These are phyloP conservation scores for Fusarium sambucinum DNA, from an alignment of 2,329 filamentous ascomycete species.

Conservation along the genomic window DNA sequence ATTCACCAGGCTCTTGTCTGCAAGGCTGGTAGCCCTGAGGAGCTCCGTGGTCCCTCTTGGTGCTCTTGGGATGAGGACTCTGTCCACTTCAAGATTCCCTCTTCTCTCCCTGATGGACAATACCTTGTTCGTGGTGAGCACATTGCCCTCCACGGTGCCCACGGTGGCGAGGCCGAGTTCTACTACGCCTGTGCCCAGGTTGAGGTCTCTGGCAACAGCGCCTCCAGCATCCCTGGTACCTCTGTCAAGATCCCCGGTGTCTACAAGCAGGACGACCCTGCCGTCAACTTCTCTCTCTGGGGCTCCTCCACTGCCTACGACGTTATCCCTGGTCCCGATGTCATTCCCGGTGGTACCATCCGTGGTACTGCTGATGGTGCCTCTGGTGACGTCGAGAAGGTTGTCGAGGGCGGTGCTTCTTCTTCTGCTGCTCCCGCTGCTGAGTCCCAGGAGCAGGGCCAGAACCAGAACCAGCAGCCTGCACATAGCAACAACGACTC, in stretches of 20 bases:
- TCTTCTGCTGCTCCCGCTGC: constrained; percentile 5
- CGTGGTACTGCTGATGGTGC: constrained; percentile 19
- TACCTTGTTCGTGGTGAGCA: constrained; percentile 40
- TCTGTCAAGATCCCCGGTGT: constrained; percentile 24
- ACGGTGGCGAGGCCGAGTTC: constrained; percentile 36
- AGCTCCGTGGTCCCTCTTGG: constrained; percentile 22
- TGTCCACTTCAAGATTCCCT: constrained; percentile 26
- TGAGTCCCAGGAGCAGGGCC: constrained; percentile 1
- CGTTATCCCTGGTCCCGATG: constrained; percentile 13
- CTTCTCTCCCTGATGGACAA: constrained; percentile 19
- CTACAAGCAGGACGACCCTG: constrained; percentile 25
- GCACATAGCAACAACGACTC: neutral
- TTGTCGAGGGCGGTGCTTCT: constrained; percentile 13
- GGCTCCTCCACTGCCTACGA: constrained; percentile 17
- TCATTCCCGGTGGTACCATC: constrained; percentile 24
- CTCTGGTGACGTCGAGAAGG: constrained; percentile 5
- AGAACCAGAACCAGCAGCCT: neutral
- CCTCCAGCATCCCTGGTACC: constrained; percentile 7
- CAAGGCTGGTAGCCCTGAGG: constrained; percentile 10
- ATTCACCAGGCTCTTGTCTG: constrained; percentile 24
- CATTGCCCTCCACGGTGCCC: constrained; percentile 39
- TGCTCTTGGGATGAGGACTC: constrained; percentile 23
- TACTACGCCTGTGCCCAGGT: constrained; percentile 41
- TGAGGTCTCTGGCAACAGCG: constrained; percentile 31
- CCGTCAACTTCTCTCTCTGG: constrained; percentile 25